Base-by-base conservation (phyloP, 176 grass and related monocot species). In the Zea luxurians region DNA sequence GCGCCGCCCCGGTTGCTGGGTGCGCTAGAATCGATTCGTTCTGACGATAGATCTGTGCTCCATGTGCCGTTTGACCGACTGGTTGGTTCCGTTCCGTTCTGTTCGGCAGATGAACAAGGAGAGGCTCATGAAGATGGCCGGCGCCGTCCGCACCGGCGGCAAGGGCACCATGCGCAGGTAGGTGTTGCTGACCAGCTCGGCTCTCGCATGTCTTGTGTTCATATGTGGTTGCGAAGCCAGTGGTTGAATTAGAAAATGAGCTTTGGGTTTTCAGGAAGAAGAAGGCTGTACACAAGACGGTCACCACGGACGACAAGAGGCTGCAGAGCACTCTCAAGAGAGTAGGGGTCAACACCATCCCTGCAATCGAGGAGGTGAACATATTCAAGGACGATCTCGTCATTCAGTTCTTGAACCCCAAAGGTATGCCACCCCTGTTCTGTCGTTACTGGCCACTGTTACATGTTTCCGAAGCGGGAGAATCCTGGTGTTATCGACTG, bases 301-400 rank as follows among this genome's bases (percentile, higher is more conserved):
- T 80, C 3, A 92, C 87, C 2, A 94, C 95, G 7, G 95, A 98
- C 57, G 95, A 98, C 78, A 98, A 98, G 80, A 88, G 83, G 83
- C 91, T 98, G 35, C 95, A 98, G 87, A 92, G 89, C 87, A 98
- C 91, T 71, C 82, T 94, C 70, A 98, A 94, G 86, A 98, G 95
- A 90, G 84, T 98, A 66, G 95, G 95, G 9, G 95, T 98, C 74
- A 98, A 94, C 76, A 72, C 95, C 59, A 98, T 98, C 60, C 91
- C 95, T 1, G 95, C 95, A 47, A 98, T 98, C 64, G 95, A 98
- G 91, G 95, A 98, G 87, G 95, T 98, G 21, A 98, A 98, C 74
- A 93, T 95, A 78, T 99, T 99, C 79, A 95, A 99, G 83, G 90
- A 99, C 72, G 96, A 99, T 57, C 83, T 95, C 75, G 96, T 99